Percentiles rank a stretch among this genome's conserved stretches.
Conservation (phyloP, 805 yeast species). For the Suhomyces xylopsoci region DNA sequence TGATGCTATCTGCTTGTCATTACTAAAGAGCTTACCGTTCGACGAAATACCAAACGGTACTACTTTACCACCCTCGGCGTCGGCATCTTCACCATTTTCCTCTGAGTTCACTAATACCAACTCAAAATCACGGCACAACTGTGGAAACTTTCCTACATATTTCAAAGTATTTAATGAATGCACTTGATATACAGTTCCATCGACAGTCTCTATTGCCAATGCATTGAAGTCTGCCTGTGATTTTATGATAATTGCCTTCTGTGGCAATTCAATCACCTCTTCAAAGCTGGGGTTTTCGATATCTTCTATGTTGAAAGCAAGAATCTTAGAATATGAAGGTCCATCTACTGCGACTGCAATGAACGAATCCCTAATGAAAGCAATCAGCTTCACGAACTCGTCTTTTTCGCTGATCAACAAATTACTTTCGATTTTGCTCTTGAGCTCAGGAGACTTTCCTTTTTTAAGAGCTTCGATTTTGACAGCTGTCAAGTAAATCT, state of each 20-base stretch:
- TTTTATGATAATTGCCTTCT: conserved; percentile 56
- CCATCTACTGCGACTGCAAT: conserved; percentile 63
- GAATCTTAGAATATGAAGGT: conserved; percentile 47
- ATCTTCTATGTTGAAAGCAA: conserved; percentile 47
- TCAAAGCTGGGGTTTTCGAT: conserved; percentile 38
- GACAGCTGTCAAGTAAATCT: conserved; percentile 40
- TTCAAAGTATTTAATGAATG: conserved; percentile 23
- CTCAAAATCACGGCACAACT: conserved; percentile 58
- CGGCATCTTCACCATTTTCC: conserved; percentile 17
- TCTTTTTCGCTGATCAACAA: conserved; percentile 33
- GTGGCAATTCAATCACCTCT: conserved; percentile 42
- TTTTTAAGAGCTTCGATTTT: conserved; percentile 46
- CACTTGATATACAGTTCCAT: conserved; percentile 54
- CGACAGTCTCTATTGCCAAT: conserved; percentile 58
- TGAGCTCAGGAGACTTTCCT: conserved; percentile 46
- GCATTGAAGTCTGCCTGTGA: conserved; percentile 50
- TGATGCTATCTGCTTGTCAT: conserved; percentile 54
- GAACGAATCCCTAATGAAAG: conserved; percentile 48
- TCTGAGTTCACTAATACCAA: conserved; percentile 31
- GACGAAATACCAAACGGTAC: conserved; percentile 70
- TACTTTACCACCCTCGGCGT: conserved; percentile 10
- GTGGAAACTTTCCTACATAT: conserved; percentile 57
- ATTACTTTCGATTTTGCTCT: conserved; percentile 26
- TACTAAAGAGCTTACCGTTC: conserved; percentile 71
- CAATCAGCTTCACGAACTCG: conserved; percentile 62